phyloP scores from a whole-genome alignment of 768 basidiomycete genomes.

The Brasilioporus rufonigricans region DNA sequence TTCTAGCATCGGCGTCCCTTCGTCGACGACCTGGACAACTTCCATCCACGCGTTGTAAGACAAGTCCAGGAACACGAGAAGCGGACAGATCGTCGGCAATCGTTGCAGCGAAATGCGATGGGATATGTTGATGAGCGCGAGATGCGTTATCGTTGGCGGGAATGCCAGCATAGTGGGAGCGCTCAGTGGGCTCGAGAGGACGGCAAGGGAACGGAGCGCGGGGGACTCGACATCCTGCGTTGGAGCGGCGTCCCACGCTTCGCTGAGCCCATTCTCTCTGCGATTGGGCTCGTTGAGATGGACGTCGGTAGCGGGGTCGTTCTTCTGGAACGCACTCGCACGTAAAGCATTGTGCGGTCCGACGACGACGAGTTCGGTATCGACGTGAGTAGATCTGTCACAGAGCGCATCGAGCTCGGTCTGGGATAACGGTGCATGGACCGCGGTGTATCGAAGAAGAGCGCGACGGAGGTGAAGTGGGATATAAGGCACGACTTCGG shows the following conservation, averaged over 20 bases:
- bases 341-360: slow-evolving; percentile 49
- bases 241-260: slow-evolving; percentile 42
- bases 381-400: slow-evolving; percentile 49
- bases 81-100: slow-evolving; percentile 57
- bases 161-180: slow-evolving; percentile 46
- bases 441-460: slow-evolving; percentile 56
- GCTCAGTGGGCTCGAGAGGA: slow-evolving; percentile 49
- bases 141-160: slow-evolving; percentile 62
- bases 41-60: slow-evolving; percentile 60
- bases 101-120: slow-evolving; percentile 50
- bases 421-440: slow-evolving; percentile 53
- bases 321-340: slow-evolving; percentile 40
- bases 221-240: slow-evolving; percentile 31
- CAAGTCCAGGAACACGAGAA: slow-evolving; percentile 62
- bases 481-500: slow-evolving; percentile 48
- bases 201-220: slow-evolving; percentile 44
- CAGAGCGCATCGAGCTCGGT: slow-evolving; percentile 51
- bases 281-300: not conserved
- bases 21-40: not conserved
- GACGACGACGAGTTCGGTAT: slow-evolving; percentile 64
- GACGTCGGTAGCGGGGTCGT: not conserved
- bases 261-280: not conserved
- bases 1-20: slow-evolving; percentile 38
- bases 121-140: slow-evolving; percentile 56
- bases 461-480: slow-evolving; percentile 58